Evolutionary conservation across 306 rosid genomes (phyloP).

Genomic region (Citrullus mucosospermus): DNA sequence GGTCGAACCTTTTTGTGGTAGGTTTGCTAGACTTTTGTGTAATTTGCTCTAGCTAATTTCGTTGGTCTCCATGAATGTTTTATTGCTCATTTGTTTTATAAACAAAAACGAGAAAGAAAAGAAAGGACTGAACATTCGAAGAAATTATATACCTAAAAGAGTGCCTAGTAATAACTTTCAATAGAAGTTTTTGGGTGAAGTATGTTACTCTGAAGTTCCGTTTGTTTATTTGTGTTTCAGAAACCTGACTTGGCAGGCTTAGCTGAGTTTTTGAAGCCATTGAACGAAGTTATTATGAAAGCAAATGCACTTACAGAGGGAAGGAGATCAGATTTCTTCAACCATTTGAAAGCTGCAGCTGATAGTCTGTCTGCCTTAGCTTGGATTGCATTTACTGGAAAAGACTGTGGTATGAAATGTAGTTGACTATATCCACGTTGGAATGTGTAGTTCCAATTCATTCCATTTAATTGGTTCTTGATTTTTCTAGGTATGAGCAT

Average conservation of each 20-base stretch:
- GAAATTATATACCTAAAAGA: neutral
- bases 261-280: constrained; percentile 76
- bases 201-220: constrained; percentile 1
- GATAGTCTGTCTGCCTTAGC: constrained; percentile 95
- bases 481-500: constrained; percentile 77
- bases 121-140: neutral
- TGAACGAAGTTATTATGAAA: constrained; percentile 55
- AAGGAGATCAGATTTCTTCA: constrained; percentile 71
- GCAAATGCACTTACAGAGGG: constrained; percentile 65
- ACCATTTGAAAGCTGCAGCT: constrained; percentile 77
- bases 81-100: neutral
- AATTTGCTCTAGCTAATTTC: neutral
- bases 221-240: constrained; percentile 28
- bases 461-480: constrained; percentile 14
- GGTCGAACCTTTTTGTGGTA: neutral
- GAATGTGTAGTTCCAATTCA: neutral
- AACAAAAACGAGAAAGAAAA: neutral
- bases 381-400: constrained; percentile 85
- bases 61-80: neutral
- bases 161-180: neutral
- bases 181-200: neutral
- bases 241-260: constrained; percentile 70
- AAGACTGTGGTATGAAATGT: constrained; percentile 64
- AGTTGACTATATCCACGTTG: constrained; percentile 5
- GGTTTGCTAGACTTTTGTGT: neutral